phyloP scores from a whole-genome alignment of 176 grass and related monocot species.

The Ananas comosus region DNA sequence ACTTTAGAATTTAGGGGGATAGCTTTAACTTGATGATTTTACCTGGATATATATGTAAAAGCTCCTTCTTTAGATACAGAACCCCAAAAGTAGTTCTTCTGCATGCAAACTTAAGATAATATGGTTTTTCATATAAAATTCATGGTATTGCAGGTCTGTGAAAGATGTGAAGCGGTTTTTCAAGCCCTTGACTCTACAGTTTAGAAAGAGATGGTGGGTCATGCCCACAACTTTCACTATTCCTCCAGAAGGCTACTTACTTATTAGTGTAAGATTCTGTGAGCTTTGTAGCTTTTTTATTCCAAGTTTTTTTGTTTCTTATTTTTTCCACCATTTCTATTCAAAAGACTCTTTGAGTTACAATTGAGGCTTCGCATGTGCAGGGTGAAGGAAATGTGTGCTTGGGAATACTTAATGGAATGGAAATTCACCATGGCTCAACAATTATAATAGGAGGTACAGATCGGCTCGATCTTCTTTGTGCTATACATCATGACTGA shows the following conservation, averaged over 20 bases:
- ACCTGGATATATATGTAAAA: no score
- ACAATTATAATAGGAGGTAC: slow-evolving; percentile 88
- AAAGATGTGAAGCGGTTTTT: slow-evolving; percentile 64
- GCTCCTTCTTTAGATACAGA: no score
- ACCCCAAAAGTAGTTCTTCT: no score
- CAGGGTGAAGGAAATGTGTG: slow-evolving; percentile 84
- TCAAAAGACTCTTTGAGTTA: neutral
- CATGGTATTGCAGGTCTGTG: slow-evolving; percentile 50
- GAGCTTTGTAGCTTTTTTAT: neutral
- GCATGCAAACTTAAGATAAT: slow-evolving; percentile 2
- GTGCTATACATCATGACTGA: neutral
- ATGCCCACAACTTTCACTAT: slow-evolving; percentile 56
- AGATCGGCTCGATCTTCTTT: neutral
- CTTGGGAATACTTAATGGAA: slow-evolving; percentile 72
- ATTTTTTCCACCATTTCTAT: slow-evolving; percentile 2
- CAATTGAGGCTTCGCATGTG: slow-evolving; percentile 3
- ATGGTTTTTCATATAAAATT: slow-evolving; percentile 10
- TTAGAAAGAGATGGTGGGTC: slow-evolving; percentile 52
- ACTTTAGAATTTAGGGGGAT: no score
- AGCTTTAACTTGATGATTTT: no score
- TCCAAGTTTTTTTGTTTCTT: neutral
- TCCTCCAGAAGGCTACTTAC: slow-evolving; percentile 63
- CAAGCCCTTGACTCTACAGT: slow-evolving; percentile 62
- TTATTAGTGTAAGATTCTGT: slow-evolving; percentile 53
- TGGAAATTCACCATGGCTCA: slow-evolving; percentile 41